Base-by-base conservation (phyloP, 306 rosid genomes). In the Pyrus bretschneideri region DNA sequence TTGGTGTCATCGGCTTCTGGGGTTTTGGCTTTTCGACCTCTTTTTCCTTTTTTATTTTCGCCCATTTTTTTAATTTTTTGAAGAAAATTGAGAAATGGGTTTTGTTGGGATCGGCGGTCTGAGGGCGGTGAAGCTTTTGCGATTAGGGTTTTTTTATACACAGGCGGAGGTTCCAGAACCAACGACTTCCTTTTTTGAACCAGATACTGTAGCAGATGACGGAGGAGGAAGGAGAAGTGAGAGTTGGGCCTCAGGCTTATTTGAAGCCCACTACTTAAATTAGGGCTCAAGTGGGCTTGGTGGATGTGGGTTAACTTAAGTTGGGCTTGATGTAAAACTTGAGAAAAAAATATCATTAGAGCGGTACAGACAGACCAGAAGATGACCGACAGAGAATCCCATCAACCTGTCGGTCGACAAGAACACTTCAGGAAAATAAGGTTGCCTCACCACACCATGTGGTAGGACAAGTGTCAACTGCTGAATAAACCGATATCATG, bases 11-110 rank as follows among this genome's bases (percentile, higher is more conserved):
- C 54, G 4, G 84, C 19, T 25, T 81, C 33, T 8, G 86, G 79
- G 63, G 69, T 12, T 80, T 86, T 85, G 70, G 86, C 75, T 69
- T 85, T 88, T 73, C 84, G 81, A 45, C 85, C 89, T 9, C 92
- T 86, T 70, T 85, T 90, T 76, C 88, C 77, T 84, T 45, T 45
- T 45, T 88, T 90, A 1, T 33, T 80, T 3, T 57, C 80, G 29
- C 86, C 89, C 95, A 90, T 88, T 79, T 72, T 67, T 59, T 30
- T 30, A 3, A 5, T 67, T 22, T 31, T 18, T 21, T 27, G 33
- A 2, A 58, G n/a, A 61, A 61, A 62, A 6, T 14, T 3, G 8
- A 30, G 21, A 33, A 31, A 64, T 5, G 10, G 68, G 68, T 14
- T 30, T 62, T 15, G 4, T 9, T 15, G 33, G 65, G 33, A 25